A percentile compares a stretch with the other conserved stretches of the same genome.
Conservation (phyloP, 2,329 filamentous ascomycete species). For the Onygenales sp. region DNA sequence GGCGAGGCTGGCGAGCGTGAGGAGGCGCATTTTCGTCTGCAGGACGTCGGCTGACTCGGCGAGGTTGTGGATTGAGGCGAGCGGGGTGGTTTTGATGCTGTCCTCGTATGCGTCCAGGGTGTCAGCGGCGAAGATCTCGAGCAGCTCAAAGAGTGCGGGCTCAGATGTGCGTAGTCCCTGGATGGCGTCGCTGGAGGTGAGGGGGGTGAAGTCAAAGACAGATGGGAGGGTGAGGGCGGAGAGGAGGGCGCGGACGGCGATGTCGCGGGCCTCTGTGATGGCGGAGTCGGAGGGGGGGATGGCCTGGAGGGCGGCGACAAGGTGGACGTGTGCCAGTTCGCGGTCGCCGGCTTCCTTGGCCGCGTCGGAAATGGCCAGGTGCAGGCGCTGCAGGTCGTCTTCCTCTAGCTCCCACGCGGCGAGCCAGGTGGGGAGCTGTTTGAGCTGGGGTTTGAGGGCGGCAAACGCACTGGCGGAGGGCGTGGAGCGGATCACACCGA, state of each 20-base stretch:
- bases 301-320: slow-evolving; percentile 65
- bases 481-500: slow-evolving; percentile 68
- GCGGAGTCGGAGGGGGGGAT: slow-evolving; percentile 54
- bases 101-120: slow-evolving; percentile 92
- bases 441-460: slow-evolving; percentile 70
- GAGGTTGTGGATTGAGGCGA: slow-evolving; percentile 65
- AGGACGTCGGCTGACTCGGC: slow-evolving; percentile 67
- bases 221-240: slow-evolving; percentile 55
- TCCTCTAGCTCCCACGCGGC: slow-evolving; percentile 70
- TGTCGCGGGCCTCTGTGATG: slow-evolving; percentile 45
- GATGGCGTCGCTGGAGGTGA: slow-evolving; percentile 63
- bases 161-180: slow-evolving; percentile 81
- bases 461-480: slow-evolving; percentile 69
- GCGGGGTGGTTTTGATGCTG: slow-evolving; percentile 59
- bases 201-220: slow-evolving; percentile 64
- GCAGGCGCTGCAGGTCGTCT: slow-evolving; percentile 76
- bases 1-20: slow-evolving; percentile 84
- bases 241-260: slow-evolving; percentile 56
- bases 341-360: slow-evolving; percentile 70
- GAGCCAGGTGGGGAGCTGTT: slow-evolving; percentile 69
- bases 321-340: slow-evolving; percentile 65
- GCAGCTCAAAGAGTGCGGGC: slow-evolving; percentile 76
- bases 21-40: slow-evolving; percentile 89
- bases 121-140: slow-evolving; percentile 92
- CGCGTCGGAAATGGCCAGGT: slow-evolving; percentile 70